Evolutionary conservation across 306 rosid genomes (phyloP).

Genomic region (Vigna reflexopilosa): DNA sequence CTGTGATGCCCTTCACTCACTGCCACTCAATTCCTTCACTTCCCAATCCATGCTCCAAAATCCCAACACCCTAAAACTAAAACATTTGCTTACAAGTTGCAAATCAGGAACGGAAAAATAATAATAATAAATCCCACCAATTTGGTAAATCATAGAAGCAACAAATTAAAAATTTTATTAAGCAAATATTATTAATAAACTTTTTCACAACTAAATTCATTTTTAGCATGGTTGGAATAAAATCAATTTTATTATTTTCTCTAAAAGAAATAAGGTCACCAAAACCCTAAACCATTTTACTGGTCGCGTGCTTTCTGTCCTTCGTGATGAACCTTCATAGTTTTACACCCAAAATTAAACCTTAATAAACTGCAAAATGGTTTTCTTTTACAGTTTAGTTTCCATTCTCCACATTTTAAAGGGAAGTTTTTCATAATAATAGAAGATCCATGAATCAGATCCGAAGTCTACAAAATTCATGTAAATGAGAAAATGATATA

Average conservation of each 20-base stretch:
- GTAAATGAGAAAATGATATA: slow-evolving; percentile 33
- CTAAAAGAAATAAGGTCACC: neutral
- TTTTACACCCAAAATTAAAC: neutral
- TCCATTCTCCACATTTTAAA: neutral
- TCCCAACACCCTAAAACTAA: neutral
- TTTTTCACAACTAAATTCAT: no score
- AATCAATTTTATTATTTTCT: no score
- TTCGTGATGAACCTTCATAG: neutral
- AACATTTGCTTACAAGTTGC: no score
- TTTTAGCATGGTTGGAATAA: no score
- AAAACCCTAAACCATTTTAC: slow-evolving; percentile 4
- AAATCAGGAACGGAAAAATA: no score
- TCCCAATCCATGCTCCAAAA: neutral
- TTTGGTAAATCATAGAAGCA: no score
- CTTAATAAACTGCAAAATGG: neutral
- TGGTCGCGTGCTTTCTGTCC: neutral
- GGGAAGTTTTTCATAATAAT: neutral
- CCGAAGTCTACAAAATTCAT: slow-evolving; percentile 37
- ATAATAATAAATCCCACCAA: no score
- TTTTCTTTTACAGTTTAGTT: neutral
- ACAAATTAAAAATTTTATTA: no score
- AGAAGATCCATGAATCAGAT: slow-evolving; percentile 6
- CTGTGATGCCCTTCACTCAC: neutral
- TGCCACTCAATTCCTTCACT: neutral
- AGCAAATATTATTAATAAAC: no score